A percentile compares a stretch with the other conserved stretches of the same genome.
Conservation (phyloP, 371 early-diverging fungal species). For the Umbelopsis sp. region DNA sequence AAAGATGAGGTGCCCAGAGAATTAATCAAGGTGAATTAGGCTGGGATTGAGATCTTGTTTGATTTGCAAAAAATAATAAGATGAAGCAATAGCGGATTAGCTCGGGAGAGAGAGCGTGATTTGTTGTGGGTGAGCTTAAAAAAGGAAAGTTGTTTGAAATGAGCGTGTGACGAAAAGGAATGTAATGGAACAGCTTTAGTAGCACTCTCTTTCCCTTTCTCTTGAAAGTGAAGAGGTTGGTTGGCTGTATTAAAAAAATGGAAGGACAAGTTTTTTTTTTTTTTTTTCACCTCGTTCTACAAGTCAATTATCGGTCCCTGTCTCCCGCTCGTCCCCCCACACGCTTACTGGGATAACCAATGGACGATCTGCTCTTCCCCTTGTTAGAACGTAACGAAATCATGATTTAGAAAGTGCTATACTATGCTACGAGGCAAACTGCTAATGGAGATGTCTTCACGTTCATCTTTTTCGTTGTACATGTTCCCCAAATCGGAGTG, state of each 20-base stretch:
- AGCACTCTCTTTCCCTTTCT: neutral
- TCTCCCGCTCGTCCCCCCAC: conserved; percentile 5
- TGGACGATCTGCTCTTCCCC: neutral
- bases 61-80: neutral
- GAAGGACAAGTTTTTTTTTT: neutral
- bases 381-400: conserved; percentile 3
- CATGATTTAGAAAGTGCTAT: neutral
- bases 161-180: conserved; percentile 12
- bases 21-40: neutral
- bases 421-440: neutral
- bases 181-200: conserved; percentile 10
- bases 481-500: neutral
- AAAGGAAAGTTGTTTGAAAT: conserved; percentile 5
- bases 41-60: neutral
- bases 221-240: neutral
- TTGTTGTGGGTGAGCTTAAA: conserved; percentile 19
- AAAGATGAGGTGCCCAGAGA: neutral
- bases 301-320: neutral
- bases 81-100: conserved; percentile 8
- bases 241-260: neutral
- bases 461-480: neutral
- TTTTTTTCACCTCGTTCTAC: neutral
- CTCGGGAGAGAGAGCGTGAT: conserved; percentile 8
- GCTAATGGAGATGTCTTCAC: neutral
- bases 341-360: neutral